Percentiles rank a stretch among this genome's conserved stretches.
Evolutionary conservation across 2,329 filamentous ascomycete species (phyloP).

Genomic region (Achaetomium macrosporum): DNA sequence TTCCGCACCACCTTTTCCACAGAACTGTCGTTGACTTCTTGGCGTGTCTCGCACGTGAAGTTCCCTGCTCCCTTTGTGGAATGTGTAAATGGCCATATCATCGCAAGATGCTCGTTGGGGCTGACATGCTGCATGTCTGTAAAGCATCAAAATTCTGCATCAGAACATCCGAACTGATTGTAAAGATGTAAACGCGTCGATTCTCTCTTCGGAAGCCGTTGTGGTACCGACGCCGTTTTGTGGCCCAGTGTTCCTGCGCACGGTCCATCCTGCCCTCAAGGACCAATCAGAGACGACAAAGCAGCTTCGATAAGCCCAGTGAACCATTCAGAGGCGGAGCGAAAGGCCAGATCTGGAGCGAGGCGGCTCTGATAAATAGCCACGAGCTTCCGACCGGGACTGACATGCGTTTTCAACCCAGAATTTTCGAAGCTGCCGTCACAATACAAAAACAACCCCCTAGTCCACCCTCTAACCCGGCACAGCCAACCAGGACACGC

Average conservation of each 20-base stretch:
- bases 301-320: constrained; percentile 26
- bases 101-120: too few species aligned
- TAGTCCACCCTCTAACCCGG: not conserved
- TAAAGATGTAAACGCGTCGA: too few species aligned
- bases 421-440: constrained; percentile 24
- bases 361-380: constrained; percentile 34
- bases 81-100: too few species aligned
- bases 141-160: too few species aligned
- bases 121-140: too few species aligned
- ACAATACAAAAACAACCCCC: constrained; percentile 15
- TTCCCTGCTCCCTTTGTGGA: too few species aligned
- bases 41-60: too few species aligned
- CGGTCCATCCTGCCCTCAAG: constrained; percentile 18
- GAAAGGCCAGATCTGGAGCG: constrained; percentile 18
- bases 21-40: too few species aligned
- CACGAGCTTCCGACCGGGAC: constrained; percentile 31
- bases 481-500: constrained; percentile 18
- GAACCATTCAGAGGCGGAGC: constrained; percentile 26
- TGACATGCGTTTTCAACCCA: constrained; percentile 30
- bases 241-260: constrained; percentile 21
- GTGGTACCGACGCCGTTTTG: constrained; percentile 19
- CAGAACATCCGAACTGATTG: too few species aligned
- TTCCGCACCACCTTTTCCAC: too few species aligned
- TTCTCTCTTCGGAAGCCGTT: too few species aligned
- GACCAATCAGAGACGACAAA: constrained; percentile 22